A percentile compares a stretch with the other conserved stretches of the same genome.
Conservation (phyloP, 2,329 filamentous ascomycete genomes). For the Pestalotiopsis fici region DNA sequence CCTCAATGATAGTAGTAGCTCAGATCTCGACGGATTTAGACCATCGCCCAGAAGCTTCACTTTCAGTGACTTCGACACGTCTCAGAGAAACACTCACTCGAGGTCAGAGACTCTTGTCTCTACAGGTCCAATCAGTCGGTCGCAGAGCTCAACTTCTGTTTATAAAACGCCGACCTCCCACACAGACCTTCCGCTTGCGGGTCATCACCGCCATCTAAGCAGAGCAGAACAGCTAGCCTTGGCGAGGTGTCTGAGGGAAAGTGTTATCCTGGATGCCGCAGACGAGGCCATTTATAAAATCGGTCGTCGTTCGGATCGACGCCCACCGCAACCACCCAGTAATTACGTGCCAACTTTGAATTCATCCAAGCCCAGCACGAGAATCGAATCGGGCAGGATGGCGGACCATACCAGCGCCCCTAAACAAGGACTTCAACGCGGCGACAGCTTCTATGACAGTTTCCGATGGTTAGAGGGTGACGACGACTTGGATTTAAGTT, state of each 20-base stretch:
- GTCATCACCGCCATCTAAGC: conserved; percentile 67
- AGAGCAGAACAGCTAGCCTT: conserved; percentile 64
- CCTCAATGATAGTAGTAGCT: conserved; percentile 13
- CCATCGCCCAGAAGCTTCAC: conserved; percentile 5
- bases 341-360: conserved; percentile 24
- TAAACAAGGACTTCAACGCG: conserved; percentile 24
- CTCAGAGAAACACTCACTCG: background rate
- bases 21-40: conserved; percentile 2
- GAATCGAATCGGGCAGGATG: conserved; percentile 27
- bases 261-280: conserved; percentile 55
- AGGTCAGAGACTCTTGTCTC: background rate
- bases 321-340: conserved; percentile 28
- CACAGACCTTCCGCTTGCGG: conserved; percentile 60
- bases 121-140: background rate
- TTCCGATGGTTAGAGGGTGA: conserved; percentile 77
- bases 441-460: conserved; percentile 63
- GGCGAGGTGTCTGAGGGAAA: conserved; percentile 49
- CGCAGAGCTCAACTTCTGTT: conserved; percentile 13
- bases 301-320: conserved; percentile 35
- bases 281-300: conserved; percentile 53
- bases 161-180: conserved; percentile 33
- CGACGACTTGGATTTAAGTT: conserved; percentile 66
- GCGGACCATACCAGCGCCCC: conserved; percentile 17
- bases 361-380: conserved; percentile 24
- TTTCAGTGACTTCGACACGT: background rate